Percentiles rank a stretch among this genome's conserved stretches.
These are phyloP conservation scores for Aureobasidium pullulans DNA, from an alignment of 2,329 filamentous ascomycete genomes.

Conservation along the genomic window DNA sequence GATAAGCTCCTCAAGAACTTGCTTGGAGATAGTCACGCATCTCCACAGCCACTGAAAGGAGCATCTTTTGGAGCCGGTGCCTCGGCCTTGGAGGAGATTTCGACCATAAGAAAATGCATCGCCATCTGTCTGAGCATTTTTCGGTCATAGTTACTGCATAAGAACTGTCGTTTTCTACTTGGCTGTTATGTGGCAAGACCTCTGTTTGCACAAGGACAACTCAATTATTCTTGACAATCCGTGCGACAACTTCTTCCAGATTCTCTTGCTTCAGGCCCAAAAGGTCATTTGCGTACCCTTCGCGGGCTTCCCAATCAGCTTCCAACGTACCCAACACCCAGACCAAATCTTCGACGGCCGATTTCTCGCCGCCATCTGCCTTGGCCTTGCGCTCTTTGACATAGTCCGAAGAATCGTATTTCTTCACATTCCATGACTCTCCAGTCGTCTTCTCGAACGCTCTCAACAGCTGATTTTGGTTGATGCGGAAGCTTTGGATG, in stretches of 20 bases:
- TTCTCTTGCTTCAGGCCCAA: conserved; percentile 35
- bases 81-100: no score
- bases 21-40: no score
- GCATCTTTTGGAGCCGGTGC: no score
- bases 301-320: conserved; percentile 26
- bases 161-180: no score
- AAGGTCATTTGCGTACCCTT: conserved; percentile 34
- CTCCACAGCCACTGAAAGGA: no score
- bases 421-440: conserved; percentile 43
- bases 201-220: not conserved
- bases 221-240: conserved; percentile 18
- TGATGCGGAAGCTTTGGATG: conserved; percentile 50
- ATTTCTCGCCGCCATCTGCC: conserved; percentile 29
- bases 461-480: conserved; percentile 51
- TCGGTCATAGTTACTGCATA: no score
- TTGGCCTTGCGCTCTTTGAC: conserved; percentile 28
- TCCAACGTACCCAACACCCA: conserved; percentile 26
- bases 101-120: no score
- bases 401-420: conserved; percentile 28
- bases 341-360: conserved; percentile 25
- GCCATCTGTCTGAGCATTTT: no score
- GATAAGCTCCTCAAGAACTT: no score
- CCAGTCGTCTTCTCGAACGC: conserved; percentile 47
- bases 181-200: no score
- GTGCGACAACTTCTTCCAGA: conserved; percentile 31